Base-by-base conservation (phyloP, 2,329 filamentous ascomycete species). In the Fusarium bactridioides region DNA sequence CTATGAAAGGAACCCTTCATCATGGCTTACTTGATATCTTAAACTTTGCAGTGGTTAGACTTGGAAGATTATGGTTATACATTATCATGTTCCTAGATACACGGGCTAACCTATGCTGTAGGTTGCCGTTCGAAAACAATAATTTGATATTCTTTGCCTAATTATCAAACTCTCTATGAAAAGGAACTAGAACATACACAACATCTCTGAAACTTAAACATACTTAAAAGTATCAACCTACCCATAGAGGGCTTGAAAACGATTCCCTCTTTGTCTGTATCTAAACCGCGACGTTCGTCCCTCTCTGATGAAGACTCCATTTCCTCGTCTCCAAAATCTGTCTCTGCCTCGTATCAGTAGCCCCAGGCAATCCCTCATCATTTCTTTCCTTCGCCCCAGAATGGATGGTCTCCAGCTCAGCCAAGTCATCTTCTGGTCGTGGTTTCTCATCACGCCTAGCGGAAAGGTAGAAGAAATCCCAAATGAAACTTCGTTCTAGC, bases 391-490 rank as follows among this genome's bases (percentile, higher is more conserved):
- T 77, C 31, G 35, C 38, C 18, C 41, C 61, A 27, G 74, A 76
- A 44, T 74, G 53, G 27, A 75, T 33, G 43, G 64, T 70, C 55
- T 75, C 74, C 16, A 76, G 60, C 6, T 73, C 70, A 23, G 66
- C 64, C 64, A 72, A 41, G 33, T 73, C 72, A n/a, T 73, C 70
- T 10, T 23, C 18, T 10, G 44, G 33, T 29, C 69, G 62, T 18
- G 65, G 67, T 54, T 69, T 78, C 69, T 81, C 79, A 19, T 82
- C 80, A 10, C 80, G 69, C 18, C 81, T 65, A 7, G 81, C 80
- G 3, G 81, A 83, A 25, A 83, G 76, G 45, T 81, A 82, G 61
- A 85, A 83, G 71, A 86, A 84, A 67, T 86, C 84, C 70, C 84
- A 79, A 54, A 80, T 63, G 67, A 84, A 85, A 18, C 80, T 81